A percentile compares a stretch with the other conserved stretches of the same genome.
Conservation (phyloP, 257 asterid species). For the Pogostemon cablin region DNA sequence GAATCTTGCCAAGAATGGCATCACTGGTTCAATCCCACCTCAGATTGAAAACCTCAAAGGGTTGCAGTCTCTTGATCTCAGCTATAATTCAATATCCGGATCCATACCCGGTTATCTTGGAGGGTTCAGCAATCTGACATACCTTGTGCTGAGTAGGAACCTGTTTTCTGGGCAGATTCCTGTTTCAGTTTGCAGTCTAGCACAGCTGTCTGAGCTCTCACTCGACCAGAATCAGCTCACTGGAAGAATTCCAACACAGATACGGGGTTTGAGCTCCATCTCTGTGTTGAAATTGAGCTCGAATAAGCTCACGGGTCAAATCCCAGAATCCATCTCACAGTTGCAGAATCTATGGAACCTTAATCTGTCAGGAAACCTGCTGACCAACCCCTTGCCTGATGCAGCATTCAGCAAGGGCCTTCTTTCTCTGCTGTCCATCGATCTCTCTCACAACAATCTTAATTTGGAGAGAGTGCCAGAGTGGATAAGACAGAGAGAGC, state of each 20-base stretch:
- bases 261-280: conserved; percentile 68
- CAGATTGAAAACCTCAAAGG: conserved; percentile 38
- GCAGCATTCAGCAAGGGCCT: conserved; percentile 54
- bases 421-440: conserved; percentile 65
- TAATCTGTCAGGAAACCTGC: conserved; percentile 66
- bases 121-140: conserved; percentile 53
- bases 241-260: conserved; percentile 66
- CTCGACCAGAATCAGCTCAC: conserved; percentile 66
- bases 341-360: conserved; percentile 76
- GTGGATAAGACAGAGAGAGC: conserved; percentile 73
- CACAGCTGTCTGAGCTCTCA: conserved; percentile 65
- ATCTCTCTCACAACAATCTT: conserved; percentile 74
- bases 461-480: conserved; percentile 63
- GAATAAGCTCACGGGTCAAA: conserved; percentile 69
- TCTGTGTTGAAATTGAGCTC: conserved; percentile 59
- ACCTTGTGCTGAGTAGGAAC: conserved; percentile 68
- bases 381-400: conserved; percentile 68
- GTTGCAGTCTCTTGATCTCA: conserved; percentile 68
- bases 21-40: conserved; percentile 59
- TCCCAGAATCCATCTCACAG: conserved; percentile 70
- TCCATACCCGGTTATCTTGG: conserved; percentile 62
- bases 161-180: conserved; percentile 72
- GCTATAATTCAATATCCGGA: conserved; percentile 70
- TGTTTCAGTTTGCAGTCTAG: conserved; percentile 45
- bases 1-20: conserved; percentile 51